These are phyloP conservation scores for Penicillium dipodomyicola DNA, from an alignment of 495 filamentous ascomycete genomes.

Conservation along the genomic window DNA sequence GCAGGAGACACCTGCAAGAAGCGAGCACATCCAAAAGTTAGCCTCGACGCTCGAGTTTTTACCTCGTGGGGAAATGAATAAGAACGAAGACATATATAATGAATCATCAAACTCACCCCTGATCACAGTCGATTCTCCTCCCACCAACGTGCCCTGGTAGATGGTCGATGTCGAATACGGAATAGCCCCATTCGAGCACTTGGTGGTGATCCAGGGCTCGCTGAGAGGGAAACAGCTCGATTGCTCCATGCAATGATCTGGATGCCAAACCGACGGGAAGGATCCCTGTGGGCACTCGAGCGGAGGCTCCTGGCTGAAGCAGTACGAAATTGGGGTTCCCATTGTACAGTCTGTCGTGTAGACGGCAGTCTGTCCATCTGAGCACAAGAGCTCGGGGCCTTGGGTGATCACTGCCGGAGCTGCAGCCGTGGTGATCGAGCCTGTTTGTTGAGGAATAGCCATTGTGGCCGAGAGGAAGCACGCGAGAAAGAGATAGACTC, in stretches of 20 bases:
- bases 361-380: conserved; percentile 24
- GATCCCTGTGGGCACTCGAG: conserved; percentile 22
- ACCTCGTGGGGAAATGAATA: not conserved
- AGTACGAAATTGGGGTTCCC: conserved; percentile 26
- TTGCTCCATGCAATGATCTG: conserved; percentile 28
- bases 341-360: conserved; percentile 32
- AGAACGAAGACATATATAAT: not conserved
- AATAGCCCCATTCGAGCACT: conserved; percentile 28
- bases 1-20: conserved; percentile 23
- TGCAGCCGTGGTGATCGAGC: conserved; percentile 4
- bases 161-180: conserved; percentile 24
- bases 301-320: conserved; percentile 18
- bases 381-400: conserved; percentile 20
- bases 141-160: conserved; percentile 24
- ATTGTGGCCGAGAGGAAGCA: conserved; percentile 3
- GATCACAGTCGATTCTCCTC: conserved; percentile 18
- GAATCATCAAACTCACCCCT: conserved; percentile 25
- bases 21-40: not conserved
- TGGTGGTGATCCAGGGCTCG: conserved; percentile 29
- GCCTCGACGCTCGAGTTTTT: not conserved
- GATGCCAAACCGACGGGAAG: conserved; percentile 32
- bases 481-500: not conserved
- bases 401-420: conserved; percentile 16
- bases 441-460: conserved; percentile 16
- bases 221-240: conserved; percentile 27